phyloP scores from a whole-genome alignment of 257 asterid genomes.

The Jacaranda copaia region DNA sequence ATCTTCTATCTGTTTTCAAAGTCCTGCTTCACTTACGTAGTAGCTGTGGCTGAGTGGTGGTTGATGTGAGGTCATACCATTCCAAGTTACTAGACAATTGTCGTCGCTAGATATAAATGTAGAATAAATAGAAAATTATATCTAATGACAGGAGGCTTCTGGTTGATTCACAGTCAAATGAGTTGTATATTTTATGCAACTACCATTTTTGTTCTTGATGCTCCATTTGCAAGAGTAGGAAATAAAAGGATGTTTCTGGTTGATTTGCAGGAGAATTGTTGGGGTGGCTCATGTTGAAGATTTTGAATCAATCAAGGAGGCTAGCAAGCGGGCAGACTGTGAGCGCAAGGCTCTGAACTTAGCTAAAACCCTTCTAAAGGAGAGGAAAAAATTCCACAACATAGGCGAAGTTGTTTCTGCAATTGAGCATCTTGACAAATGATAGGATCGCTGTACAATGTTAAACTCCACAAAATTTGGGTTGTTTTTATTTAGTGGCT shows the following conservation, averaged over 20 bases:
- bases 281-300: constrained; percentile 99
- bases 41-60: too few species aligned
- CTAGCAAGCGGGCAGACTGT: constrained; percentile 75
- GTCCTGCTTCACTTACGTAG: too few species aligned
- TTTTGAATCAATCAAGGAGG: constrained; percentile 78
- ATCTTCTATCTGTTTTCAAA: too few species aligned
- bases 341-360: constrained; percentile 80
- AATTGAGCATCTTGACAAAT: constrained; percentile 51
- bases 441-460: constrained; percentile 15
- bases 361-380: constrained; percentile 78
- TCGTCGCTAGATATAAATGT: too few species aligned
- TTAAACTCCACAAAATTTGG: not conserved
- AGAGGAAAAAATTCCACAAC: constrained; percentile 58
- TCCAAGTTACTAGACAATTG: too few species aligned
- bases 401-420: constrained; percentile 76
- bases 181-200: not conserved
- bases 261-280: constrained; percentile 79
- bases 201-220: too few species aligned
- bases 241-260: constrained; percentile 22
- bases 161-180: not conserved
- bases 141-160: not conserved
- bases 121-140: too few species aligned
- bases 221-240: not conserved
- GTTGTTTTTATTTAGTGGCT: not conserved
- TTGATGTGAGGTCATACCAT: too few species aligned